Conservation (phyloP, 371 early-diverging fungal species). For the Mucor piriformis region DNA sequence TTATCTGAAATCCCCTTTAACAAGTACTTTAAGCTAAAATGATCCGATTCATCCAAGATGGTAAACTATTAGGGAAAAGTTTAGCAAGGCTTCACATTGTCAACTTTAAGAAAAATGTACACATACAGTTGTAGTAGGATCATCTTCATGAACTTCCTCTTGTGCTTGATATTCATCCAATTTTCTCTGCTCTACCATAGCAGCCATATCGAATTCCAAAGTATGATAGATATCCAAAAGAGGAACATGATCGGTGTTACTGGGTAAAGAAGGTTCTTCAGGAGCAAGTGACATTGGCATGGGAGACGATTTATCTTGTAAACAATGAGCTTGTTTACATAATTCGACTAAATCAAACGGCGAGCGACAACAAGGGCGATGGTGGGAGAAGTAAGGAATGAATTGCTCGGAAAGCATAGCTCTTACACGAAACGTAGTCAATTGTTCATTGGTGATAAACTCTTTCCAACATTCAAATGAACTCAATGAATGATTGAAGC, state of each 20-base stretch:
- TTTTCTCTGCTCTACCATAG: slow-evolving; percentile 63
- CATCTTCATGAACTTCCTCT: slow-evolving; percentile 46
- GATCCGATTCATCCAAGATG: slow-evolving; percentile 44
- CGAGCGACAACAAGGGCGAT: slow-evolving; percentile 36
- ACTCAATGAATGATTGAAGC: slow-evolving; percentile 16
- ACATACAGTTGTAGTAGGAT: slow-evolving; percentile 18
- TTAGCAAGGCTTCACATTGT: too few relatives aligned
- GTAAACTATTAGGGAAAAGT: slow-evolving; percentile 18
- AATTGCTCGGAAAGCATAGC: slow-evolving; percentile 74
- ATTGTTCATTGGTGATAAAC: slow-evolving; percentile 30
- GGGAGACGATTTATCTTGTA: neutral
- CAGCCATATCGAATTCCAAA: slow-evolving; percentile 74
- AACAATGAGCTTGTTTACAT: slow-evolving; percentile 13
- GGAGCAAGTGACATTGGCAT: neutral
- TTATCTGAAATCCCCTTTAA: slow-evolving; percentile 74
- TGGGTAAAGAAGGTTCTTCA: neutral
- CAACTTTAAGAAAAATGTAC: neutral
- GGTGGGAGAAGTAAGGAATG: slow-evolving; percentile 48
- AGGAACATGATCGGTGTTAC: slow-evolving; percentile 40
- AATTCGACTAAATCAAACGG: neutral
- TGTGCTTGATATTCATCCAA: slow-evolving; percentile 41
- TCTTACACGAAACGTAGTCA: slow-evolving; percentile 63
- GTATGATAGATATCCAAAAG: slow-evolving; percentile 74
- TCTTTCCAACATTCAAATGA: slow-evolving; percentile 33
- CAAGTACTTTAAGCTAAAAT: slow-evolving; percentile 68